Evolutionary conservation across 2,329 filamentous ascomycete species (phyloP), one percentile per base, ranked within the genome.

Genomic region (Dothideomycetes sp.): DNA sequence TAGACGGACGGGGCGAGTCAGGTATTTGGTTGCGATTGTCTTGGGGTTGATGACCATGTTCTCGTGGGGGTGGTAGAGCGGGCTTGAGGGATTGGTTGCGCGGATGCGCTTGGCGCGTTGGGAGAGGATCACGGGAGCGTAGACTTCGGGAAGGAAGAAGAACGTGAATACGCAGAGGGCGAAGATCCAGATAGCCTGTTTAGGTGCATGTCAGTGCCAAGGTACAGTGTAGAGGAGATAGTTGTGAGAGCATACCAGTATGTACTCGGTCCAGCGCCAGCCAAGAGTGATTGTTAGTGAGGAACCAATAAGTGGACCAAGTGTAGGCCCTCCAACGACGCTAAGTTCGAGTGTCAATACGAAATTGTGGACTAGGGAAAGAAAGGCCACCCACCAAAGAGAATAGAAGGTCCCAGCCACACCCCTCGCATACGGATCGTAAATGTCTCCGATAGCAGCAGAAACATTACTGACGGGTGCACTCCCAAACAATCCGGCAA

Each of bases 401-500:
- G n/a, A n/a, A n/a, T 63, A 62, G 35, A 61, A 56, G 1, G 55
- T 55, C 4, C 63, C 54, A 4, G 63, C 59, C 3, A 57, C 55
- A 3, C 62, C 63, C 31, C 63, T 53, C 5, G 48, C 53, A 31
- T 54, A 54, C 18, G 50, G 57, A 36, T 49, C 49, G 41, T 57
- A 69, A 37, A 68, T 59, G 36, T 69, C 64, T 3, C 61, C 65
- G 3, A 69, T 43, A 1, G 60, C 61, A 5, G 63, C 66, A 9
- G 56, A 51, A 17, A 64, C 63, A 38, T 67, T 63, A 40, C 55
- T 59, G 19, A 68, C 52, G 1, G 64, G 63, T 4, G 61, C 60
- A 1, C n/a, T n/a, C n/a, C n/a, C n/a, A n/a, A n/a, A n/a, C n/a
- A 86, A 60, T 5, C 80, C 81, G 19, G 77, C 80, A 47, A 91